A percentile compares a stretch with the other conserved stretches of the same genome.
phyloP scores from a whole-genome alignment of 257 asterid genomes.

The Eustoma russellianum region DNA sequence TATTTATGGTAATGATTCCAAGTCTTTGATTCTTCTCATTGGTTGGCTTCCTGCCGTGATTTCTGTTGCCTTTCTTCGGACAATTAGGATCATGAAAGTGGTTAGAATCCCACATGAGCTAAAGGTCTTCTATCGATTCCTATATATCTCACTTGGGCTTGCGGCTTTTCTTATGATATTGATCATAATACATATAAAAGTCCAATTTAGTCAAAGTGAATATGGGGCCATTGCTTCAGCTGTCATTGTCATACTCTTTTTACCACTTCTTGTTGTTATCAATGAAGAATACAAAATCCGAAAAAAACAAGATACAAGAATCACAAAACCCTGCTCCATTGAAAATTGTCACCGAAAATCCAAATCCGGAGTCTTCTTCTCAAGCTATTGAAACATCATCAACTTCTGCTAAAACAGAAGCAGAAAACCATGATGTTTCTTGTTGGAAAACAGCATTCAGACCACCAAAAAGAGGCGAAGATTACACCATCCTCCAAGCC shows the following conservation, averaged over 20 bases:
- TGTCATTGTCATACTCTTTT: slow-evolving; percentile 14
- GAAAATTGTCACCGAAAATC: background rate
- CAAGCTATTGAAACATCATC: background rate
- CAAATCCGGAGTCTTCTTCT: background rate
- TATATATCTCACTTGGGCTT: no score
- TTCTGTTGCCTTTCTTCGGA: no score
- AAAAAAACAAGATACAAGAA: slow-evolving; percentile 8
- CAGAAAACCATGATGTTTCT: background rate
- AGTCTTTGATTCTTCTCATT: no score
- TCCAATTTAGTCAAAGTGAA: slow-evolving; percentile 6
- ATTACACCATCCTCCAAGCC: slow-evolving; percentile 12
- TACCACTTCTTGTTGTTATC: slow-evolving; percentile 22
- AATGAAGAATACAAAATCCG: slow-evolving; percentile 17
- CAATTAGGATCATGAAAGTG: no score
- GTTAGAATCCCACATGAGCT: slow-evolving; percentile 1
- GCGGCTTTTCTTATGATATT: slow-evolving; percentile 22
- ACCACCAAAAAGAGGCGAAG: slow-evolving; percentile 11
- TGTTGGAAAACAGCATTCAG: slow-evolving; percentile 8
- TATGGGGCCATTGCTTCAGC: slow-evolving; percentile 13
- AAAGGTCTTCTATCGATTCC: no score
- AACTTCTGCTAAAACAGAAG: background rate
- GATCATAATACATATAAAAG: slow-evolving; percentile 18
- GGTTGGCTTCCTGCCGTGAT: no score
- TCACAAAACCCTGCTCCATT: slow-evolving; percentile 1
- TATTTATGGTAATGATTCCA: slow-evolving; percentile 7